Base-by-base conservation (phyloP, 2,329 filamentous ascomycete species). In the Epichloe baconii region DNA sequence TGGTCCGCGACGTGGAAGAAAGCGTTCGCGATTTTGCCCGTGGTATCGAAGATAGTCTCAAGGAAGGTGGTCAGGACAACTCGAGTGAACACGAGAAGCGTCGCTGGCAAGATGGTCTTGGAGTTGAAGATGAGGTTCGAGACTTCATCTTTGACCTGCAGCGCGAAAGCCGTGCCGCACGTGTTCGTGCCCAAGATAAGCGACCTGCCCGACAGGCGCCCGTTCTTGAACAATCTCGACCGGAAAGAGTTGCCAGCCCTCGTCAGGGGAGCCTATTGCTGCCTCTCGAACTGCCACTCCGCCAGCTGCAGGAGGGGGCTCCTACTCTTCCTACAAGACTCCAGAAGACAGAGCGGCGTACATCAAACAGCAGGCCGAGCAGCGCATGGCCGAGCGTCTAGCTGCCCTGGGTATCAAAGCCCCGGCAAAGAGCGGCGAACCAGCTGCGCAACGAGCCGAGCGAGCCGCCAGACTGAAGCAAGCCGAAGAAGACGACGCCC, bases 121-220 rank as follows among this genome's bases (percentile, higher is more conserved):
- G 93, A 31, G 93, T 98, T 31, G 93, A 98, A 64, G 91, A 98
- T 62, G 89, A 95, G 62, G 86, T 97, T 55, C 88, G 89, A 62
- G 93, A 98, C 63, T 97, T 98, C 67, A 98, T 98, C 65, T 97
- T 93, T 64, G 93, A 97, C 59, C 73, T 98, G 49, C 90, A 96
- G 65, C 82, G 91, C 54, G 86, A 83, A 55, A 94, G 88, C 65
- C 82, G 89, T 57, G 77, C 88, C 56, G 76, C 87, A 49, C 83
- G 83, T 53, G 70, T 94, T 52, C 75, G 78, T 53, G 70, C 73
- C 47, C 80, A 78, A 63, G 83, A 82, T 54, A 76, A 70, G 51
- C 72, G 73, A 26, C 66, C 70, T 19, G 66, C 72, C 5, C 72
- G 72, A 35, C 64, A 69, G 45, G 52, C 64, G 47, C 62, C 68